Evolutionary conservation across 2,329 filamentous ascomycete species (phyloP), one percentile per base, ranked within the genome.

Genomic region (Fusarium robinianum): DNA sequence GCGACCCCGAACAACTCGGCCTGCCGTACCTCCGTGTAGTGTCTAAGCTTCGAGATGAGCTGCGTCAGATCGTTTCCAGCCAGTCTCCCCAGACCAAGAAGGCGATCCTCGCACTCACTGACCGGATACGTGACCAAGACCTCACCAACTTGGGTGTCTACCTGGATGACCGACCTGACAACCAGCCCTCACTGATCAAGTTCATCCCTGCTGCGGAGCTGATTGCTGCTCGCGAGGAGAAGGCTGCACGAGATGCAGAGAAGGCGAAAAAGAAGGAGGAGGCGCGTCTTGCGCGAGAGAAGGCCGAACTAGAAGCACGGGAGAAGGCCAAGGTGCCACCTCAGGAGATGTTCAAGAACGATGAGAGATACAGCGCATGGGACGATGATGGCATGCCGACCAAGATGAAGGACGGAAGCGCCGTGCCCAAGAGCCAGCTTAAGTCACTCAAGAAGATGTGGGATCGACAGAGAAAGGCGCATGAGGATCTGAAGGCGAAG

Each of bases 401-500:
- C 0, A 88, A 84, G 69, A 81, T 90, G 65, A 83, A 81, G 50
- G 83, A 88, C 21, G 90, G 90, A 0, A 84, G 82, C 49, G 89
- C 95, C 57, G 76, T 96, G 24, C 80, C 88, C 5, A 96, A 96
- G 75, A 87, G 79, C 47, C 80, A 83, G 63, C 63, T 72, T 36
- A 96, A 96, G 78, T 91, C 89, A 73, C 68, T 96, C 58, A 84
- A 77, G 71, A 96, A 96, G 75, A 85, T 90, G 42, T 95, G 88
- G 88, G 87, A 95, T 59, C 84, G 78, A 65, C 92, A 96, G 73
- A 94, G 90, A 77, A 95, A 92, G 77, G 67, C 80, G 46, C 85
- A 91, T 66, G 85, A 91, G 52, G 81, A 84, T 48, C 52, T 68
- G 21, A 68, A 67, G 53, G 64, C 63, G 11, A 69, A 68, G 53